These are phyloP conservation scores for Eragrostis tef DNA, from an alignment of 202 grass and related monocot genomes.

Conservation along the genomic window DNA sequence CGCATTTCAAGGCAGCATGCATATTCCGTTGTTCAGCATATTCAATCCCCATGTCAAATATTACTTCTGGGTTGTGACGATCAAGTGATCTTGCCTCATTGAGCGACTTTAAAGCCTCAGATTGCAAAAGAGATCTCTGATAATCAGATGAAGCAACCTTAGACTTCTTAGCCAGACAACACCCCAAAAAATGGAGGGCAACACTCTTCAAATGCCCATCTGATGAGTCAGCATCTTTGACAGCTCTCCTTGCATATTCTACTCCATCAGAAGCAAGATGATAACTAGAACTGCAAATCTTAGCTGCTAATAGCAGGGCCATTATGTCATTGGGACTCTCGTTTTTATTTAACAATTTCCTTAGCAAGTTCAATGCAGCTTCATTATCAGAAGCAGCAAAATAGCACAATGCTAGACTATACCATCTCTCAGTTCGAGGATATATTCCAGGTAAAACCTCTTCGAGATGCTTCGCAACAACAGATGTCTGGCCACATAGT, in stretches of 20 bases:
- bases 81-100: constrained; percentile 66
- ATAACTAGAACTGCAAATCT: constrained; percentile 74
- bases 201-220: constrained; percentile 75
- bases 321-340: constrained; percentile 80
- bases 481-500: constrained; percentile 75
- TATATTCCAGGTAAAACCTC: constrained; percentile 89
- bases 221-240: constrained; percentile 49
- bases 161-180: constrained; percentile 72
- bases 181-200: constrained; percentile 77
- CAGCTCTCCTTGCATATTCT: constrained; percentile 76
- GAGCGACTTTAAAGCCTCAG: constrained; percentile 80
- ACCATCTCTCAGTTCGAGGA: constrained; percentile 83
- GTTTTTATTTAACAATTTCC: constrained; percentile 74
- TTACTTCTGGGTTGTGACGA: constrained; percentile 60
- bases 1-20: constrained; percentile 75
- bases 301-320: constrained; percentile 77
- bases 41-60: constrained; percentile 80
- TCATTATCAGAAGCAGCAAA: constrained; percentile 61
- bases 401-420: constrained; percentile 80
- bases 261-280: constrained; percentile 76
- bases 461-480: constrained; percentile 73
- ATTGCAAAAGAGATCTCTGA: constrained; percentile 76
- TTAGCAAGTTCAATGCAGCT: constrained; percentile 83
- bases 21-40: constrained; percentile 92
- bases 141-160: constrained; percentile 80